These are phyloP conservation scores for Zoysia pacifica DNA, from an alignment of 176 grass and related monocot species.

Conservation along the genomic window DNA sequence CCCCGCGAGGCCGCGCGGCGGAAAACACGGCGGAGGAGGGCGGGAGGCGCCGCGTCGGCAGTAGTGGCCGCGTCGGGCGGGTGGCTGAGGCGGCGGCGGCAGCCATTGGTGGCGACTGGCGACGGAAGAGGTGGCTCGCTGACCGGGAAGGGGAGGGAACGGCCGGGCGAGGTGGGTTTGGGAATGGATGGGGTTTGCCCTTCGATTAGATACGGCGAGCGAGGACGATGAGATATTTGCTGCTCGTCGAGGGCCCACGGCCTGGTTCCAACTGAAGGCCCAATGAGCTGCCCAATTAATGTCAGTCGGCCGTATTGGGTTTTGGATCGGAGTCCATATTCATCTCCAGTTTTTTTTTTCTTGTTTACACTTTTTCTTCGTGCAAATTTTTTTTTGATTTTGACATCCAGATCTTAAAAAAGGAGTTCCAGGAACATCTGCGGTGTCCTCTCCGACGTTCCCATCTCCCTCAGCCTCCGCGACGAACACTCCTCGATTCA, in stretches of 20 bases:
- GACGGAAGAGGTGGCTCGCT: neutral
- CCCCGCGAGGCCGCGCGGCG: conserved; percentile 27
- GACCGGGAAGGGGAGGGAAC: neutral
- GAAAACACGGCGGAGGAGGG: neutral
- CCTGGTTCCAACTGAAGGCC: neutral
- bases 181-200: conserved; percentile 57
- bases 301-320: neutral
- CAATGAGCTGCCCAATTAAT: neutral
- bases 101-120: conserved; percentile 37
- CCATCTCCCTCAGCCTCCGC: neutral
- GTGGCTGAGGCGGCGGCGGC: conserved; percentile 40
- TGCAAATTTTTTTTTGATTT: neutral
- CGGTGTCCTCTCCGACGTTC: neutral
- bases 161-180: conserved; percentile 1
- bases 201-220: conserved; percentile 8
- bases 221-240: conserved; percentile 14
- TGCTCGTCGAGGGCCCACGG: neutral
- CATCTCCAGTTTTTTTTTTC: neutral
- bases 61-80: conserved; percentile 19
- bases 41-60: neutral
- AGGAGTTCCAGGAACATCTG: neutral
- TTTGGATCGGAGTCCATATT: neutral
- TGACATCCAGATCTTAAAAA: neutral
- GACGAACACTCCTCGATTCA: neutral
- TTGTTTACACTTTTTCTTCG: neutral